Evolutionary conservation across 805 yeast species (phyloP), one percentile per base, ranked within the genome.

Genomic region (Henningerozyma blattae): DNA sequence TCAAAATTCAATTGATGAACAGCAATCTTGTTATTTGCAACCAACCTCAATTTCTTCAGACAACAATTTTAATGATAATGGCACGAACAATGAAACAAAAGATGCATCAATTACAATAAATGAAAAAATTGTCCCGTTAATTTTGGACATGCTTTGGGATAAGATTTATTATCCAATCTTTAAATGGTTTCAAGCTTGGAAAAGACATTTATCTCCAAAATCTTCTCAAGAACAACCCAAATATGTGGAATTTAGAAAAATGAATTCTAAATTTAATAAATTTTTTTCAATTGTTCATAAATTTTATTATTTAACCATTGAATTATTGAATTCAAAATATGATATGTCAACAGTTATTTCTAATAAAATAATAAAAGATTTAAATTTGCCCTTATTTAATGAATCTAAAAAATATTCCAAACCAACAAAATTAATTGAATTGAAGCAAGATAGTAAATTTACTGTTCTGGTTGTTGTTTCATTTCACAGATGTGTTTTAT

Each of bases 91-190:
- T n/a, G 47, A 50, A 2, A 52, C 14, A 7, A 30, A 14, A 9
- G 15, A 31, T 26, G n/a, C 26, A 4, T 22, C 10, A 17, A n/a
- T 15, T 15, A 27, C 32, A 14, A n/a, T 41, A 5, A 43, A 46
- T 30, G 34, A 35, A 15, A 36, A 39, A 22, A 25, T 37, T 2
- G 34, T 45, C 9, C 45, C 48, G 13, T 30, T 37, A 12, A 36
- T 69, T 5, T 61, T 78, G 15, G 78, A 73, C 33, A 44, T 51
- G 4, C 52, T 74, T 15, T 79, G 86, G 86, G 49, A 61, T 22
- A 71, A 72, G 4, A 64, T 79, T 41, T 79, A 75, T 43, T 73
- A 75, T 44, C 84, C 84, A 2, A 67, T 73, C 2, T 64, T 77
- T 39, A 76, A 74, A 43, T 66, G 66, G 48, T 77, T 67, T 44